Base-by-base conservation (phyloP, 495 filamentous ascomycete genomes). In the Tuber borchii region DNA sequence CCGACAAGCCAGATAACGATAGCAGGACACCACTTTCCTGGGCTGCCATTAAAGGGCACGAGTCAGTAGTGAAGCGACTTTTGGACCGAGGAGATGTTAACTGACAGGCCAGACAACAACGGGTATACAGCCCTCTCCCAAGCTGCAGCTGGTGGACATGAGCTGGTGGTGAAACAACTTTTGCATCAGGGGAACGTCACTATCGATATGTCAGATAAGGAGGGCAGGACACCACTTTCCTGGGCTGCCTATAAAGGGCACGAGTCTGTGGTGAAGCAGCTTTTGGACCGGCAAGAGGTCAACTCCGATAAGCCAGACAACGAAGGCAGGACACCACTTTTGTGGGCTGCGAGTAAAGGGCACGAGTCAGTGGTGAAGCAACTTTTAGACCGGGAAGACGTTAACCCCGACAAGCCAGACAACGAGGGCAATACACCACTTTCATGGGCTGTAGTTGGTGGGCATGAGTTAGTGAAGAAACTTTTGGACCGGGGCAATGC, bases 401-500 rank as follows among this genome's bases (percentile, higher is more conserved):
- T 56, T 2, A 12, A 4, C 51, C 51, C 51, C 10, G 51, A 26
- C 10, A 56, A 0, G 51, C 22, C 51, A 5, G 22, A 56, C 2
- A 56, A 12, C 8, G 22, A 56, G 8, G 51, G 51, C 0, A 10
- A 3, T 0, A 10, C 51, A 14, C 22, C 51, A 0, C 51, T 56
- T 1, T 56, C 51, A 0, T 10, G 1, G 22, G 48, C 48, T 26
- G 48, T 7, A n/a, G 1, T 0, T 0, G 1, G 0, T 1, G 48
- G 48, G 22, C 22, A 56, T 2, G 48, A 56, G 9, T 2, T 26
- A 0, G 48, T 26, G 1, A 75, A 81, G 75, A 74, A 78, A 69
- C 75, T 85, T n/a, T 22, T n/a, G n/a, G n/a, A n/a, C n/a, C n/a
- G n/a, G n/a, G 37, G 22, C 20, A 3, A 48, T 0, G 46, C 22